Evolutionary conservation across 2,329 filamentous ascomycete genomes (phyloP).

Genomic region (Zasmidium angulare): DNA sequence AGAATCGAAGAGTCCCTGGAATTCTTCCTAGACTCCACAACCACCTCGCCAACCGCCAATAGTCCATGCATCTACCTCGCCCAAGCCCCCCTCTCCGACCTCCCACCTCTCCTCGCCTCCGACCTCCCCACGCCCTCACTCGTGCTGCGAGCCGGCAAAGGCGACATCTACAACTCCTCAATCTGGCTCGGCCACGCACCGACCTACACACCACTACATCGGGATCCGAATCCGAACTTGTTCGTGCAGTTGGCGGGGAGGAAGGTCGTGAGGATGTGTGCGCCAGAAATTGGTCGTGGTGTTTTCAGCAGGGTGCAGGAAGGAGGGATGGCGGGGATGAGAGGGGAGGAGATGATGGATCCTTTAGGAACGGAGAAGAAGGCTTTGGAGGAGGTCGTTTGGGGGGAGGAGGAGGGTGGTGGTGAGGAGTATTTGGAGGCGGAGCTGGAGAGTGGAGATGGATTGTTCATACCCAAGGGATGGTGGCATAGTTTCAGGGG

Average conservation of each 20-base stretch:
- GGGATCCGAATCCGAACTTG: constrained; percentile 90
- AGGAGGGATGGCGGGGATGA: constrained; percentile 51
- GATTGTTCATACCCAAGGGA: constrained; percentile 74
- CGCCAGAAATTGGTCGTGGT: constrained; percentile 60
- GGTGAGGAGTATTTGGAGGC: constrained; percentile 26
- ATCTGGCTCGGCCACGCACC: constrained; percentile 86
- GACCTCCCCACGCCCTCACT: constrained; percentile 60
- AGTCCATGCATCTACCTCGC: constrained; percentile 72
- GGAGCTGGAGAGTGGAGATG: constrained; percentile 64
- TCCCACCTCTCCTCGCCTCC: constrained; percentile 23
- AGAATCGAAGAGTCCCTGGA: constrained; percentile 62
- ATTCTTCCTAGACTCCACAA: constrained; percentile 59
- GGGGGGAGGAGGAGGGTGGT: constrained; percentile 48
- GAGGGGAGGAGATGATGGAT: constrained; percentile 89
- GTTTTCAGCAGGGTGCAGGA: constrained; percentile 61
- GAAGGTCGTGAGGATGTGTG: constrained; percentile 73
- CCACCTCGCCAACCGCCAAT: constrained; percentile 21
- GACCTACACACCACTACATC: constrained; percentile 86
- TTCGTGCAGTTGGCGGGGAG: constrained; percentile 77
- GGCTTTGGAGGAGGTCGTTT: constrained; percentile 67
- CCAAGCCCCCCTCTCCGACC: constrained; percentile 64
- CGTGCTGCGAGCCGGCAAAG: constrained; percentile 64
- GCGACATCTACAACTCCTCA: constrained; percentile 83
- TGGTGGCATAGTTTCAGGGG: constrained; percentile 88
- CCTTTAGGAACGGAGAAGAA: constrained; percentile 70